These are phyloP conservation scores for Quercus phellos DNA, from an alignment of 331 rosid species.

Conservation along the genomic window DNA sequence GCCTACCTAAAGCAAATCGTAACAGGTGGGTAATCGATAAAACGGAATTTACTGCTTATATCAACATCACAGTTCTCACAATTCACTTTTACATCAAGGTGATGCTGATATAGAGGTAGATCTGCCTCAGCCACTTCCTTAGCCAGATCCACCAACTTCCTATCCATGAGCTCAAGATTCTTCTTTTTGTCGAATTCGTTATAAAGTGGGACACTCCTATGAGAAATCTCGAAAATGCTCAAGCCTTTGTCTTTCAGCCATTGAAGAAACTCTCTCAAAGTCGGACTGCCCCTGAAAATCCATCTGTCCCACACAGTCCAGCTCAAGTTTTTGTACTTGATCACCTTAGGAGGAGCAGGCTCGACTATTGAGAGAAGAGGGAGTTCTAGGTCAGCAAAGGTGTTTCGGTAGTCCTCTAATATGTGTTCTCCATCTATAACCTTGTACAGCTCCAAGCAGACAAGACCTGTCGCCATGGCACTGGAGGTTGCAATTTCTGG, in stretches of 20 bases:
- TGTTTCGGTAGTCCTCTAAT: constrained; percentile 30
- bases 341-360: constrained; percentile 34
- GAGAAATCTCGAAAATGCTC: constrained; percentile 22
- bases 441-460: constrained; percentile 35
- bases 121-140: constrained; percentile 25
- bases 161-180: constrained; percentile 35
- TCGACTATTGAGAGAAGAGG: constrained; percentile 29
- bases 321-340: constrained; percentile 25
- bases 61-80: constrained; percentile 26
- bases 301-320: constrained; percentile 38
- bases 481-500: constrained; percentile 35
- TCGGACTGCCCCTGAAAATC: constrained; percentile 22
- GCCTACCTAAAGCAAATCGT: constrained; percentile 26
- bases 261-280: constrained; percentile 21
- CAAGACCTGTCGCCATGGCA: constrained; percentile 33
- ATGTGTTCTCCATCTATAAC: constrained; percentile 25
- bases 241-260: constrained; percentile 31
- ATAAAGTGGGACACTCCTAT: constrained; percentile 28
- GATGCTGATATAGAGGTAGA: constrained; percentile 9
- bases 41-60: not conserved
- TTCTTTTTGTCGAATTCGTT: not conserved
- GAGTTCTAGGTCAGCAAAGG: constrained; percentile 28
- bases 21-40: not conserved
- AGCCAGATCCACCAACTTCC: constrained; percentile 27
- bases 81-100: constrained; percentile 25